Base-by-base conservation (phyloP, 2,329 filamentous ascomycete genomes). In the Lanzia echinophila region DNA sequence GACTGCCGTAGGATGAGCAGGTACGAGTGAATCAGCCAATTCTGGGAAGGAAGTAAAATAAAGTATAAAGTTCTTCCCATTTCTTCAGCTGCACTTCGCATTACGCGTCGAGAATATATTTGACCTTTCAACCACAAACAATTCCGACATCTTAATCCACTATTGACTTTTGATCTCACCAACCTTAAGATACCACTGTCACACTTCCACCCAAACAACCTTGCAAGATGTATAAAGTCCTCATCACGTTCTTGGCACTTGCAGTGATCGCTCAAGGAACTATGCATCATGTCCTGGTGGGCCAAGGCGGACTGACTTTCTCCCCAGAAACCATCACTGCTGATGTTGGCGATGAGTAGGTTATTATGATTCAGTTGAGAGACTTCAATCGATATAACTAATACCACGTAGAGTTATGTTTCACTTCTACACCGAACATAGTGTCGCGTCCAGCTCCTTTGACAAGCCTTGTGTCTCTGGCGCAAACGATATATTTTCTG, bases 401-500 rank as follows among this genome's bases (percentile, higher is more conserved):
- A 48, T 7, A 6, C 8, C 6, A 6, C n/a, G 22, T 13, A 53
- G 50, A 24, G 36, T 53, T 19, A 13, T 24, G 1, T 53, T 53
- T 6, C 11, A 34, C 8, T 53, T 53, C 36, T 28, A 10, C 11
- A 77, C 77, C 62, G 91, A 90, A 74, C 88, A 92, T 77, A 90
- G 87, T 50, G 82, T 90, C 55, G 87, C 84, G n/a, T 86, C 90
- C 73, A 88, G 87, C 46, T 82, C 77, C 63, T 92, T 90, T 64
- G 82, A 85, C 63, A 71, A 77, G 53, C 86, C 86, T 13, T 90
- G 87, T 72, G 68, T 77, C 34, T 85, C 86, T 65, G 32, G 22
- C 22, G 28, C 50, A 8, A 71, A 73, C 5, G 83, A 82, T 58
- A 77, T 91, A 72, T 86, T 78, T 73, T 84, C 81, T 1, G 84